Evolutionary conservation across 164 flowering plant genomes (phyloP).

Genomic region (Akebia trifoliata): DNA sequence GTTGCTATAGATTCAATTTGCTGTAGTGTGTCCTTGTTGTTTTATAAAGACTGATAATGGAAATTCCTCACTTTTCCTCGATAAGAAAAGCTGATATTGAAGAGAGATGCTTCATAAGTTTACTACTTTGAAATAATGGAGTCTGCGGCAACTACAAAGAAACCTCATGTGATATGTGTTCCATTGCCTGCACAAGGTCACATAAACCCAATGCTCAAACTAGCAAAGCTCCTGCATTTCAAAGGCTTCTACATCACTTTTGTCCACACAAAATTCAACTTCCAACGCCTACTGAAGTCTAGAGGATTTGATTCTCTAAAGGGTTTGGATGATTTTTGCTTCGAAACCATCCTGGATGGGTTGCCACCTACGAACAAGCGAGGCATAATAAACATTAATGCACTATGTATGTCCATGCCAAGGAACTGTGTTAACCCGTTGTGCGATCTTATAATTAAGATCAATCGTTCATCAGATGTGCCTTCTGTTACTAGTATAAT

Average conservation of each 20-base stretch:
- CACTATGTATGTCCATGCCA: slow-evolving; percentile 3
- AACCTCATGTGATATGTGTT: slow-evolving; percentile 10
- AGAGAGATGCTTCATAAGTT: no score
- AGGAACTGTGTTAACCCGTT: slow-evolving; percentile 7
- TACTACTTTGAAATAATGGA: no score
- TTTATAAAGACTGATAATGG: no score
- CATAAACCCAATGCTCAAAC: no score
- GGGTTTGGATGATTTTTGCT: slow-evolving; percentile 12
- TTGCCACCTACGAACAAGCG: slow-evolving; percentile 7
- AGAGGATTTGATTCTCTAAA: slow-evolving; percentile 9
- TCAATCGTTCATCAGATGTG: slow-evolving; percentile 10
- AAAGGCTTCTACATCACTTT: no score
- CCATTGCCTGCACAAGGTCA: slow-evolving; percentile 20
- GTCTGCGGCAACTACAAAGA: no score
- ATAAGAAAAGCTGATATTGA: no score
- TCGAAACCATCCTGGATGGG: slow-evolving; percentile 10
- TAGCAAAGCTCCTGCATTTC: no score
- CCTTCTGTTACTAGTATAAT: slow-evolving; percentile 9
- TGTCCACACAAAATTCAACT: no score
- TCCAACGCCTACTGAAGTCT: slow-evolving; percentile 13
- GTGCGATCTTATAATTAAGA: slow-evolving; percentile 6
- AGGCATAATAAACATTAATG: slow-evolving; percentile 8
- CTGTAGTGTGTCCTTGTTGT: no score
- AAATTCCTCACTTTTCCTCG: no score
- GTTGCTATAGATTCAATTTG: no score